A percentile compares a stretch with the other conserved stretches of the same genome.
phyloP scores from a whole-genome alignment of 495 filamentous ascomycete genomes.

The Penicillium bovifimosum region DNA sequence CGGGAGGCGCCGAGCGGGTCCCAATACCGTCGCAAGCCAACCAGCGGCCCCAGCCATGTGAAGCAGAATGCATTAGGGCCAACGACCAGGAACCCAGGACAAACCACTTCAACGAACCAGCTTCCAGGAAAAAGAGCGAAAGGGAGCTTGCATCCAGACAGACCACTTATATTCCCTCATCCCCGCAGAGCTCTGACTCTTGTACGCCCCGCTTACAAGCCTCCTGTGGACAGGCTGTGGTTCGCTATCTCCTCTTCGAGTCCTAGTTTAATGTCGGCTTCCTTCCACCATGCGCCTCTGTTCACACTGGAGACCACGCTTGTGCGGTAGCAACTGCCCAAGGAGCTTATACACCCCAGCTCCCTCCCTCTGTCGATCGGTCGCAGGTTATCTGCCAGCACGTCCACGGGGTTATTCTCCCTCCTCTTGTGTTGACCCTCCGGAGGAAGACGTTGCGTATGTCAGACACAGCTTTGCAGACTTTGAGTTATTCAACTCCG shows the following conservation, averaged over 20 bases:
- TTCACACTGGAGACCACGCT: background rate
- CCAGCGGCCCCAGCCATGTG: conserved; percentile 16
- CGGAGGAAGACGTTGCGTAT: conserved; percentile 2
- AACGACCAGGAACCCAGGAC: background rate
- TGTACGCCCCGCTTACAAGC: conserved; percentile 2
- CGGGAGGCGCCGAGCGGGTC: conserved; percentile 24
- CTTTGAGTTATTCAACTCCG: background rate
- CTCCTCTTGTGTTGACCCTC: background rate
- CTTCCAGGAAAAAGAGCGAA: background rate
- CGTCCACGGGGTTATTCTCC: background rate
- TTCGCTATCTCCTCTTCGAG: background rate
- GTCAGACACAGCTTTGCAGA: background rate
- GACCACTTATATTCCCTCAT: conserved; percentile 14
- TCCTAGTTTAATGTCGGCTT: background rate
- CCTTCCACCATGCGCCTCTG: conserved; percentile 7
- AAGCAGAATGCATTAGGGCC: conserved; percentile 28
- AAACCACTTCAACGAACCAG: conserved; percentile 12
- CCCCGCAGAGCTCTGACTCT: conserved; percentile 14
- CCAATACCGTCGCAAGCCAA: too few species aligned
- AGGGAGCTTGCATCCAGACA: background rate
- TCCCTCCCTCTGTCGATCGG: conserved; percentile 3
- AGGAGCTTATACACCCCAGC: background rate
- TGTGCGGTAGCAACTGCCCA: background rate
- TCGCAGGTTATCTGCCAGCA: conserved; percentile 3
- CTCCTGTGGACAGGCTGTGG: too few species aligned